Evolutionary conservation across 768 basidiomycete species (phyloP).

Genomic region (Hygrocybe coccinea): DNA sequence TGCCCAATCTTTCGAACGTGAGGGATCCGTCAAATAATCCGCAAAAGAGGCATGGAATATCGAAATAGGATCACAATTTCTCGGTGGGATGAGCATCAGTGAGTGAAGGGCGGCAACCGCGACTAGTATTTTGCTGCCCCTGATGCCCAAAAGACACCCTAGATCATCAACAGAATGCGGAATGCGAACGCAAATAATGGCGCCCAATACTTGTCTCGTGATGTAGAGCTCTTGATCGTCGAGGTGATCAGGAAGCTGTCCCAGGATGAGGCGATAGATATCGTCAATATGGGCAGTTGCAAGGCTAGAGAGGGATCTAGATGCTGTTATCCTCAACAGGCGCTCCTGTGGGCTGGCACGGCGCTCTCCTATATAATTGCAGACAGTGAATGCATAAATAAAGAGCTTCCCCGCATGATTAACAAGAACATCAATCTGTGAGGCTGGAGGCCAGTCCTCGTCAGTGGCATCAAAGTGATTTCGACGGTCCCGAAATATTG

Average conservation of each 20-base stretch:
- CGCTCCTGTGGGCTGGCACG: background rate
- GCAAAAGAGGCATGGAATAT: background rate
- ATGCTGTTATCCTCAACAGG: background rate
- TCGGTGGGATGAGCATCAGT: background rate
- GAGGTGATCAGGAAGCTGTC: background rate
- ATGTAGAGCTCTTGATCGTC: background rate
- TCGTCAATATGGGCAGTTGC: background rate
- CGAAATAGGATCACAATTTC: background rate
- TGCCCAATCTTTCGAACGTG: background rate
- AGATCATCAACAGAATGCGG: background rate
- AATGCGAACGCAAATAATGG: background rate
- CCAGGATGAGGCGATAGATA: background rate
- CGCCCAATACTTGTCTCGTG: background rate
- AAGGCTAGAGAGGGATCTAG: background rate
- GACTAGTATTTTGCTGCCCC: background rate
- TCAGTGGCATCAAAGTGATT: background rate
- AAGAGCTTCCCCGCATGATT: constrained; percentile 14
- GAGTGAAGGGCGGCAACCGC: constrained; percentile 1
- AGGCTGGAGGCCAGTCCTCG: constrained; percentile 14
- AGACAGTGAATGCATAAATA: constrained; percentile 20
- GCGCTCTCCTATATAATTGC: constrained; percentile 12
- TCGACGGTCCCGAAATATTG: background rate
- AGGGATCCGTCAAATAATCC: constrained; percentile 1
- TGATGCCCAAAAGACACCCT: background rate
- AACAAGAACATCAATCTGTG: constrained; percentile 1